phyloP scores from a whole-genome alignment of 176 grass and related monocot genomes.

The Ampelocalamus luodianensis region DNA sequence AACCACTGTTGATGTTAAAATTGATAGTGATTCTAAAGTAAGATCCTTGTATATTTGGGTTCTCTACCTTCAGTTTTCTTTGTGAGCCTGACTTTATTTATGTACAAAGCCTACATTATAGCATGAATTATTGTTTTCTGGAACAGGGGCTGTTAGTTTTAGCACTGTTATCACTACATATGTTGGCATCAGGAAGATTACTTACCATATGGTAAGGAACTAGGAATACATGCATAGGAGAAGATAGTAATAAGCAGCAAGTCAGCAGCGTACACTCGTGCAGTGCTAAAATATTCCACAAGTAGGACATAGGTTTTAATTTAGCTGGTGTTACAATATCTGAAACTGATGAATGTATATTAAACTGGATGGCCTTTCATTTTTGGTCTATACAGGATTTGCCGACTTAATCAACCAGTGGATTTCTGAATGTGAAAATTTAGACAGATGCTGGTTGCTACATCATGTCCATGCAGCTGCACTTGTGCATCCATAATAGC shows the following conservation, averaged over 20 bases:
- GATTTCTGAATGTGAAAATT: conserved; percentile 10
- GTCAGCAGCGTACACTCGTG: no score
- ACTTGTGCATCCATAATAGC: neutral
- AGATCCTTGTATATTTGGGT: conserved; percentile 6
- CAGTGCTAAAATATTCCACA: neutral
- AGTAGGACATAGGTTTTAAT: neutral
- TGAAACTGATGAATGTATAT: conserved; percentile 12
- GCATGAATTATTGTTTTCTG: conserved; percentile 9
- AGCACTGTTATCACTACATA: neutral
- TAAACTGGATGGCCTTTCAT: neutral
- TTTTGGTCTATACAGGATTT: conserved; percentile 20
- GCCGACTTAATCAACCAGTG: neutral
- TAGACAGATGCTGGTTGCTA: conserved; percentile 13
- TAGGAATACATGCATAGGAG: neutral
- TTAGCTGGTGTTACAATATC: neutral
- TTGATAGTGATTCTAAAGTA: conserved; percentile 82
- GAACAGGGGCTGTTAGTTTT: neutral
- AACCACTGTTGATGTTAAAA: conserved; percentile 74
- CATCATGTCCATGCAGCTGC: neutral
- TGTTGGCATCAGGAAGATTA: neutral
- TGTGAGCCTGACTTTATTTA: neutral
- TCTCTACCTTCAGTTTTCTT: neutral
- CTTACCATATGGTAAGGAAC: neutral
- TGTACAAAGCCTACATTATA: neutral
- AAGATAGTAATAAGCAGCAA: conserved; percentile 5